Evolutionary conservation across 1,284 basidiomycete species (phyloP), one percentile per base, ranked within the genome.

Genomic region (Cronartium ribicola): DNA sequence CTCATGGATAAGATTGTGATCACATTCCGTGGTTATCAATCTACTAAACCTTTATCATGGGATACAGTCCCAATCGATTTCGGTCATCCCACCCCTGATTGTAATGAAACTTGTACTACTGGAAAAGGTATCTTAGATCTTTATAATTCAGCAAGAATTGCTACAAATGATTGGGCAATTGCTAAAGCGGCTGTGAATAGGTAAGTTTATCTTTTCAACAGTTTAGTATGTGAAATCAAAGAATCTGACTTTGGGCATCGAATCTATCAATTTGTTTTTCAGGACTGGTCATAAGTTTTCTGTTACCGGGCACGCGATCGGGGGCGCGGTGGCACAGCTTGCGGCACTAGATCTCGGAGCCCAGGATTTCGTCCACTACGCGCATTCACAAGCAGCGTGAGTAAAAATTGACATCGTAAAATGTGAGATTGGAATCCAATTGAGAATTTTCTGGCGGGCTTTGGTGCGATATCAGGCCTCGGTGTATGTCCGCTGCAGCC

Each of bases 381-480:
- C 70, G 20, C 70, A 73, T 39, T 73, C 70, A 17, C 70, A 73
- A 66, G 70, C 48, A 36, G 70, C 70, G 70, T 73, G n/a, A 66
- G 70, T 73, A 17, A n/a, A 10, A 41, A 29, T 6, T 13, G 4
- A 6, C 63, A 11, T 43, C 63, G 20, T 3, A 17, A 7, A 20
- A 3, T 17, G 13, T 48, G n/a, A 48, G n/a, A 10, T 48, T 11
- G 46, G n/a, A 48, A 10, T 48, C n/a, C 60, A 55, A 10, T 41
- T 1, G 10, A 8, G 41, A 7, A 43, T 36, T 41, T 37, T 20
- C 3, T 62, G 39, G 20, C 10, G 6, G n/a, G n/a, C n/a, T n/a
- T n/a, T n/a, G n/a, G 43, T 44, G 17, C 7, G 11, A n/a, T 14
- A n/a, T 6, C 11, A 73, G 70, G 4, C 70, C 70, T 1, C 41